A percentile compares a stretch with the other conserved stretches of the same genome.
Evolutionary conservation across 352 stramenopile species (phyloP).

Genomic region (Pythium vanterpoolii): DNA sequence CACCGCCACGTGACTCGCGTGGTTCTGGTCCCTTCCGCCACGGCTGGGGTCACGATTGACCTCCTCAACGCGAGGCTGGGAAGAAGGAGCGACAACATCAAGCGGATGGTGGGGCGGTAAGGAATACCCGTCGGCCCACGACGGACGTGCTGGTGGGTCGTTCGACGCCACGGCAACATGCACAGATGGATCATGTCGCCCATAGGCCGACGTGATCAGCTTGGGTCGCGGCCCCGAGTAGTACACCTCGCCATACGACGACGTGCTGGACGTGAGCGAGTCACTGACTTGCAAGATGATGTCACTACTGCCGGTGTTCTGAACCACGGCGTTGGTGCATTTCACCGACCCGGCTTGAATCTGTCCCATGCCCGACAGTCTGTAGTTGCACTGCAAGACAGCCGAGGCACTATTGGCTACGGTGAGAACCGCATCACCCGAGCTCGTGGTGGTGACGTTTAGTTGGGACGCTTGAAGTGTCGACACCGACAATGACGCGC

Average conservation of each 20-base stretch:
- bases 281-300: background rate
- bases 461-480: background rate
- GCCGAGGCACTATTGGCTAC: background rate
- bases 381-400: background rate
- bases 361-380: background rate
- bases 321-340: background rate
- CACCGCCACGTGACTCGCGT: no score
- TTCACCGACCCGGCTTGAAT: background rate
- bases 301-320: background rate
- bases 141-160: background rate
- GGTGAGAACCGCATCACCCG: background rate
- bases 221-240: background rate
- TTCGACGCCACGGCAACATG: background rate
- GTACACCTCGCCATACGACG: background rate
- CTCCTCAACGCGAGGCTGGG: background rate
- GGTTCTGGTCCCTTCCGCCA: background rate
- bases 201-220: background rate
- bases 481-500: background rate
- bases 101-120: background rate
- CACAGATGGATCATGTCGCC: background rate
- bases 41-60: background rate
- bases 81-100: background rate
- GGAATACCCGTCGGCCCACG: background rate
- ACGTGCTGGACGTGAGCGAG: background rate
- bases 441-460: background rate